Base-by-base conservation (phyloP, 1,284 basidiomycete genomes). In the Ceratobasidium papillatum region DNA sequence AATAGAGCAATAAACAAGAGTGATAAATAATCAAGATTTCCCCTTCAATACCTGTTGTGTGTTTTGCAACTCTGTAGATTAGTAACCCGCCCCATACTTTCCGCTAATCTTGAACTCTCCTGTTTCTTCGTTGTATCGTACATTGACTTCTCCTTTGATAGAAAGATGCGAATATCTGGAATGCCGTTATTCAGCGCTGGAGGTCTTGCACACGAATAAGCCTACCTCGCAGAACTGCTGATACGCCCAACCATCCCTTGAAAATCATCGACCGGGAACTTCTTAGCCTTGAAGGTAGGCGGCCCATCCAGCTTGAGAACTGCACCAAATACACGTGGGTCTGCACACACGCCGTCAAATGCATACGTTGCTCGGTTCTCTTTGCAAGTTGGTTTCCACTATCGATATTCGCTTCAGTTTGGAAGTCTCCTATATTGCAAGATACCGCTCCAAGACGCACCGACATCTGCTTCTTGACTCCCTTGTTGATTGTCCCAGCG, bases 381-480 rank as follows among this genome's bases (percentile, higher is more conserved):
- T 78, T 87, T 88, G 80, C 87, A 88, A 1, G 84, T 84, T 2
- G 85, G 82, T 76, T 84, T 86, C 87, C 87, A 88, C 87, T 88
- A 63, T 32, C 71, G 36, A 63, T 62, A 74, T 75, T 36, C 32
- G 34, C 32, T n/a, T 54, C 25, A 54, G 52, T 54, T 54, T 54
- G n/a, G n/a, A n/a, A n/a, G n/a, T n/a, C n/a, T n/a, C n/a, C n/a
- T n/a, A n/a, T n/a, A n/a, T n/a, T n/a, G n/a, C n/a, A n/a, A n/a
- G n/a, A n/a, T n/a, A n/a, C n/a, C n/a, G n/a, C n/a, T n/a, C n/a
- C 54, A 65, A 19, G 38, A 81, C 84, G 45, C 72, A 87, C 86
- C 19, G 78, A 80, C 86, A 89, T 86, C 80, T 87, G 86, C 76
- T 88, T 87, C 80, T 79, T 84, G 66, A 89, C 89, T 0, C 88